Evolutionary conservation across 2,329 filamentous ascomycete genomes (phyloP), one percentile per base, ranked within the genome.

Genomic region (Ophiostoma pallidulum): DNA sequence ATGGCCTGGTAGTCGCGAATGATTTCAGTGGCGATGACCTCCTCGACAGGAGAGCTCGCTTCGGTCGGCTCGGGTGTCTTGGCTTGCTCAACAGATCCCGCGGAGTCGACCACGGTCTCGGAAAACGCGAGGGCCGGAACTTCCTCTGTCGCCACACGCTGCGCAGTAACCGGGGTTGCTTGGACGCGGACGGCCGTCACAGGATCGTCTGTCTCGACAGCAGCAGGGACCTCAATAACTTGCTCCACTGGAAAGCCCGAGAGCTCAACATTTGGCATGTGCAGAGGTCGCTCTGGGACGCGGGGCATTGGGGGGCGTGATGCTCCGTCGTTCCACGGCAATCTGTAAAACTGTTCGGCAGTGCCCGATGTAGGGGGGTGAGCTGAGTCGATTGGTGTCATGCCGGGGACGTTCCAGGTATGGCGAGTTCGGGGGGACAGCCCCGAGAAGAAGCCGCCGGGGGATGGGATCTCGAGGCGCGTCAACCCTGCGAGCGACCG

Each of bases 261-360:
- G 26, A 61, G 60, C 7, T 68, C 61, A 14, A 66, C 64, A 40
- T 60, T 54, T 24, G 56, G 42, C 47, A 67, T 60, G n/a, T 60
- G 56, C 14, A 61, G 57, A 13, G 64, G 56, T 56, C 67, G 60
- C 59, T 47, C 71, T 45, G 56, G 58, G 28, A 53, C 29, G 41
- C 44, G 62, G 16, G 45, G 45, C 20, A 47, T 10, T 22, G 65
- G 63, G 32, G 61, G 58, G n/a, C n/a, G n/a, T 8, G 66, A 53
- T 43, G 70, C 62, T 19, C 66, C 66, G 54, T 72, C 45, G 48
- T n/a, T 74, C 83, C 89, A 96, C 3, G 90, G 89, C 24, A 84
- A 75, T 53, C 84, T 82, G 67, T 97, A 97, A 59, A 96, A 97
- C 53, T 84, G 80, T 62, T 95, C 87, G 9, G 91, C 91, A n/a